Percentiles rank a stretch among this genome's conserved stretches.
Conservation (phyloP, 2,329 filamentous ascomycete species). For the Xylaria sp. region DNA sequence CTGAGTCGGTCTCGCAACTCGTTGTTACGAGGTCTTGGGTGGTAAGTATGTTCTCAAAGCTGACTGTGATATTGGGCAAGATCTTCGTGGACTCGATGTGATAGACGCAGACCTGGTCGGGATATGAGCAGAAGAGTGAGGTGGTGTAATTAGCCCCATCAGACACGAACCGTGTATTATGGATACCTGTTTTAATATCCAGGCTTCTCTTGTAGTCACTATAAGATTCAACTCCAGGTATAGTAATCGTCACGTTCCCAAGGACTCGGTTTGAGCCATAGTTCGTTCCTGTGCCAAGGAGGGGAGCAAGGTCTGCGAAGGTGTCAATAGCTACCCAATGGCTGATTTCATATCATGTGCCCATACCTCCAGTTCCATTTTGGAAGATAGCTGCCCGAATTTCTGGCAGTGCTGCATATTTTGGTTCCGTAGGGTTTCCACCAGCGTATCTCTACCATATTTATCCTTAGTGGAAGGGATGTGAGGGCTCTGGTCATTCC, state of each 20-base stretch:
- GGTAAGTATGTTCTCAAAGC: constrained; percentile 49
- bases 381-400: constrained; percentile 55
- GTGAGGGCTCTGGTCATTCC: neutral
- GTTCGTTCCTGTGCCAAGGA: constrained; percentile 30
- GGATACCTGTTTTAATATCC: constrained; percentile 51
- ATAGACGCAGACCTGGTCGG: constrained; percentile 45
- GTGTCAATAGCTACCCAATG: neutral
- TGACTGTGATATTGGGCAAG: constrained; percentile 49
- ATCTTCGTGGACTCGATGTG: constrained; percentile 28
- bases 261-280: constrained; percentile 56
- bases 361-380: constrained; percentile 53
- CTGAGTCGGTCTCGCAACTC: constrained; percentile 2
- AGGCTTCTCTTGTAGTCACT: constrained; percentile 38
- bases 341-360: neutral
- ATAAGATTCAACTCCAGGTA: constrained; percentile 41
- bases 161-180: constrained; percentile 42
- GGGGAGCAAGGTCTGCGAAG: constrained; percentile 14
- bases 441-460: constrained; percentile 46
- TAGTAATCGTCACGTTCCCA: constrained; percentile 51
- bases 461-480: neutral
- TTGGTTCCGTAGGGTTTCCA: constrained; percentile 49
- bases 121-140: constrained; percentile 52
- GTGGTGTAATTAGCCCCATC: constrained; percentile 42
- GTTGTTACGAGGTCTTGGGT: constrained; percentile 12
- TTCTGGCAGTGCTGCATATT: constrained; percentile 45